Evolutionary conservation across 495 filamentous ascomycete species (phyloP), one percentile per base, ranked within the genome.

Genomic region (Massariosphaeria phaeospora): DNA sequence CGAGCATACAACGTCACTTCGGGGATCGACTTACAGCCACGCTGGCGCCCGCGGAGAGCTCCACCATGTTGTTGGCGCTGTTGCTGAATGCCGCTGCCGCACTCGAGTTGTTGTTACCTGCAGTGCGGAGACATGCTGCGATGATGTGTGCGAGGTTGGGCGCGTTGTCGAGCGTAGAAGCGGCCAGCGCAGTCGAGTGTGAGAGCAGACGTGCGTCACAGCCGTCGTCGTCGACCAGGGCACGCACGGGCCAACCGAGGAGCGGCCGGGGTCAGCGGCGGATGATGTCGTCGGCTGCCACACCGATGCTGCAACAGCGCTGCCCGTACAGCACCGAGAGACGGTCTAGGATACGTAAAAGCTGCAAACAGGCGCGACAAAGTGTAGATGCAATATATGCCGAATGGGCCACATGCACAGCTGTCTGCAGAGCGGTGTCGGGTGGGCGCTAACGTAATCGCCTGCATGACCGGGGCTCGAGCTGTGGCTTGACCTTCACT

Each of bases 1-100:
- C n/a, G 29, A 11, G 31, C 7, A 17, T n/a, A 6, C 21, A 15
- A 20, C 17, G 12, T 15, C n/a, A 18, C 12, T 17, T 15, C 25
- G 31, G 35, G 8, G 39, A 31, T 11, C 2, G 15, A 77, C 87
- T 52, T 72, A 93, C 89, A 66, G 85, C 84, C 70, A 96, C 83
- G 71, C 88, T 90, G 72, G 85, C 88, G 67, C 81, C 82, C 62
- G 89, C 84, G 69, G 90, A 91, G 69, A 96, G 72, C 70, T 84
- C 86, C 72, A 84, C 85, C 70, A 93, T 79, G 66, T 81, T 78
- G 72, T 84, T 82, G 85, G 88, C 88, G 66, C 57, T 55, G 18
- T 44, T 33, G 30, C 44, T 18, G 53, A n/a, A n/a, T n/a, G n/a
- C n/a, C n/a, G n/a, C n/a, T 52, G 20, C 41, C 36, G 41, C 31